These are phyloP conservation scores for Cladosporium cucumerinum DNA, from an alignment of 2,329 filamentous ascomycete species.

Conservation along the genomic window DNA sequence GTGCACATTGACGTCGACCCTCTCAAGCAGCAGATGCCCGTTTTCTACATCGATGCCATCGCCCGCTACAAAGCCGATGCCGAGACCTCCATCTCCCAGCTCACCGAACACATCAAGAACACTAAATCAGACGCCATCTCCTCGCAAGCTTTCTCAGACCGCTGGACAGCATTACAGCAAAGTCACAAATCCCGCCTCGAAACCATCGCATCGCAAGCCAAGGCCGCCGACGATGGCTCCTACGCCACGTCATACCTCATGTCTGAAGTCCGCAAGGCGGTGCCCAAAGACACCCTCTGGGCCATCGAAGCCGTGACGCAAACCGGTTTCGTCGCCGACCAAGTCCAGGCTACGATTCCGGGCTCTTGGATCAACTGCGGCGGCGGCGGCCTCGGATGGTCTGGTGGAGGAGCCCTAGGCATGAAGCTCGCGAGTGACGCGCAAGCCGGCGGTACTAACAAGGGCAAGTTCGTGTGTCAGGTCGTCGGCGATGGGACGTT, in stretches of 20 bases:
- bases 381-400: conserved; percentile 77
- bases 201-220: conserved; percentile 55
- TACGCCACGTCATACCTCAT: conserved; percentile 60
- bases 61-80: conserved; percentile 52
- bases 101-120: conserved; percentile 52
- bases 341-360: conserved; percentile 64
- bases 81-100: conserved; percentile 53
- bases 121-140: conserved; percentile 44
- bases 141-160: conserved; percentile 30
- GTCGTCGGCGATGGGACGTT: conserved; percentile 67
- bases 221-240: conserved; percentile 59
- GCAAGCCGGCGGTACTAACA: conserved; percentile 46
- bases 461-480: conserved; percentile 60
- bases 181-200: conserved; percentile 59
- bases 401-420: conserved; percentile 69
- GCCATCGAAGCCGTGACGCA: conserved; percentile 77
- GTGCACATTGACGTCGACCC: conserved; percentile 66
- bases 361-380: conserved; percentile 80
- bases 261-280: conserved; percentile 52
- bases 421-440: conserved; percentile 68
- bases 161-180: conserved; percentile 55
- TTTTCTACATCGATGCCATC: conserved; percentile 56
- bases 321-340: conserved; percentile 64
- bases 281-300: conserved; percentile 67
- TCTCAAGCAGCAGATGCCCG: conserved; percentile 60